These are phyloP conservation scores for Evernia prunastri DNA, from an alignment of 495 filamentous ascomycete species.

Conservation along the genomic window DNA sequence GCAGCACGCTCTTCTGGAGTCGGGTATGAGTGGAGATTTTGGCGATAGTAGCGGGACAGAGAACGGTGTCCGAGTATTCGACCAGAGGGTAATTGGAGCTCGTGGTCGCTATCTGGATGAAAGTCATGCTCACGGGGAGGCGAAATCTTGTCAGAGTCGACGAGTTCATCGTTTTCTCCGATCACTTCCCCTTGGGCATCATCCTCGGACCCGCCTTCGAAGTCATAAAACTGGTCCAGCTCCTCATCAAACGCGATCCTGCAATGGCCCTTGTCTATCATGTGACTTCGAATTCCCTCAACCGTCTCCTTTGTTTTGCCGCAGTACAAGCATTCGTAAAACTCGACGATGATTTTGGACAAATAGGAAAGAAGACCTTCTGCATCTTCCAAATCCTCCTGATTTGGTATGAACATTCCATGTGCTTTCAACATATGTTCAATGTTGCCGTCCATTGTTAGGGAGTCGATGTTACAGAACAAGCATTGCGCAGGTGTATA, in stretches of 20 bases:
- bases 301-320: conserved; percentile 65
- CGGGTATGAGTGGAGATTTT: conserved; percentile 82
- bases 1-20: conserved; percentile 56
- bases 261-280: conserved; percentile 93
- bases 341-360: conserved; percentile 60
- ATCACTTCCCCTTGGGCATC: neutral
- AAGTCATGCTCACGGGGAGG: neutral
- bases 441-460: conserved; percentile 55
- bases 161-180: neutral
- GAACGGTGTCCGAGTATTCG: conserved; percentile 82
- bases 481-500: neutral
- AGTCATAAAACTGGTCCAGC: conserved; percentile 93
- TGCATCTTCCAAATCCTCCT: conserved; percentile 67
- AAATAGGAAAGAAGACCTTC: conserved; percentile 72
- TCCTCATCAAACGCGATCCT: conserved; percentile 87
- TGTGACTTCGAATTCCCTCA: conserved; percentile 79
- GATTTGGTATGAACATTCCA: conserved; percentile 93
- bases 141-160: neutral
- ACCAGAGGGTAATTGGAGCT: conserved; percentile 84
- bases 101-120: conserved; percentile 57
- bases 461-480: conserved; percentile 49
- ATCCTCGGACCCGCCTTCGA: conserved; percentile 62
- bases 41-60: conserved; percentile 78
- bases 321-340: conserved; percentile 75
- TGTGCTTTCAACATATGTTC: conserved; percentile 86